Percentiles rank a stretch among this genome's conserved stretches.
Evolutionary conservation across 306 rosid genomes (phyloP).

Genomic region (Glycine soja): DNA sequence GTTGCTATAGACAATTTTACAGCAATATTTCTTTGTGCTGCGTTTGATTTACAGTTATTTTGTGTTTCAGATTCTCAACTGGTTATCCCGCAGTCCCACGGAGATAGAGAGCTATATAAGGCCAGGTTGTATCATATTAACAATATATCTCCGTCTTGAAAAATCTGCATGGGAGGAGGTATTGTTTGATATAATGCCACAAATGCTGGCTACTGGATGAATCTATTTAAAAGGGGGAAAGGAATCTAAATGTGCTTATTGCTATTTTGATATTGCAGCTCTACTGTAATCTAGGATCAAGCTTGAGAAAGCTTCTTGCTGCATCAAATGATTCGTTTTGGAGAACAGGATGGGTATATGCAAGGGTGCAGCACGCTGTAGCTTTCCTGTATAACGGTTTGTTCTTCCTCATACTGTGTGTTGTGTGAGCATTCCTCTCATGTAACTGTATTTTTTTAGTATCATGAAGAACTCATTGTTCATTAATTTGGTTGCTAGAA

Average conservation of each 20-base stretch:
- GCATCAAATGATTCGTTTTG: constrained; percentile 69
- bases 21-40: constrained; percentile 25
- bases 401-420: constrained; percentile 38
- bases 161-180: constrained; percentile 79
- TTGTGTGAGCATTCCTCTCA: constrained; percentile 23
- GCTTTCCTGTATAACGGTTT: constrained; percentile 73
- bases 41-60: constrained; percentile 42
- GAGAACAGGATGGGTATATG: constrained; percentile 81
- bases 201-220: constrained; percentile 1
- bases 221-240: background rate
- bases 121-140: constrained; percentile 85
- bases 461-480: constrained; percentile 1
- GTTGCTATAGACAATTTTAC: constrained; percentile 30
- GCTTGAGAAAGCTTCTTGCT: constrained; percentile 69
- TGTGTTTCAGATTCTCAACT: constrained; percentile 63
- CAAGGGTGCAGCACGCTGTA: constrained; percentile 65
- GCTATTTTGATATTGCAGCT: constrained; percentile 59
- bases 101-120: constrained; percentile 88
- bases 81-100: constrained; percentile 83
- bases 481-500: background rate
- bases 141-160: constrained; percentile 68
- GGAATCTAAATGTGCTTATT: constrained; percentile 10
- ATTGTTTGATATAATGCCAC: constrained; percentile 43
- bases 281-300: constrained; percentile 64
- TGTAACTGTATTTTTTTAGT: background rate